Evolutionary conservation across 345 rosid genomes (phyloP).

Genomic region (Reutealis trisperma): DNA sequence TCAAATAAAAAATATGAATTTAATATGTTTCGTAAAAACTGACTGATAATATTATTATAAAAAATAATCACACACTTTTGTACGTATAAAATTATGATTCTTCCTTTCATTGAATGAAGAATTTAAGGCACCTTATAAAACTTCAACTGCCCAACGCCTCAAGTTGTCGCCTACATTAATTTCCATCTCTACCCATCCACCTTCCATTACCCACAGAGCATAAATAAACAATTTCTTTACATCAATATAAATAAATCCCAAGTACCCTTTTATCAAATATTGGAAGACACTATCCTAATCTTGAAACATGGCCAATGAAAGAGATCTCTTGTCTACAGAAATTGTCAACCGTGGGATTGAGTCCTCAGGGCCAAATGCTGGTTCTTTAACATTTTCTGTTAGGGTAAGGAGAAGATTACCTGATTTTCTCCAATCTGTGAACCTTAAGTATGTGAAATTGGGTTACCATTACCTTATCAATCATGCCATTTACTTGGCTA

Average conservation of each 20-base stretch:
- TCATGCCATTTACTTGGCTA: conserved; percentile 89
- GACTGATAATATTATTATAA: not conserved
- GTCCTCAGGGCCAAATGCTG: conserved; percentile 88
- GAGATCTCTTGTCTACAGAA: conserved; percentile 84
- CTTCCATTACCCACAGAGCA: conserved; percentile 10
- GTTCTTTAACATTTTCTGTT: conserved; percentile 83
- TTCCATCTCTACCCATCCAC: conserved; percentile 40
- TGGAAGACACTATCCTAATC: not conserved
- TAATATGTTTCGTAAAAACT: no score
- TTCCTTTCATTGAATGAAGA: conserved; percentile 37
- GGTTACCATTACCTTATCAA: conserved; percentile 95
- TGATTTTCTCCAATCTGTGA: conserved; percentile 92
- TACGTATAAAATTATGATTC: not conserved
- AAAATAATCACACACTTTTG: not conserved
- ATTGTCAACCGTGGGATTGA: conserved; percentile 89
- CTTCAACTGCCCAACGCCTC: conserved; percentile 51
- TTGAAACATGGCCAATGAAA: conserved; percentile 49
- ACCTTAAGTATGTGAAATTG: conserved; percentile 87
- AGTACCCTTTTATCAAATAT: not conserved
- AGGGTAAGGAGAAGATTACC: conserved; percentile 89
- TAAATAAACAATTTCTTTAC: conserved; percentile 21
- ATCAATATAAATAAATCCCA: not conserved
- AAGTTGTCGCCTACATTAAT: conserved; percentile 68
- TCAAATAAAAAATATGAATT: no score
- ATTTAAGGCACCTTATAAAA: conserved; percentile 44